phyloP scores from a whole-genome alignment of 768 basidiomycete genomes.

The Auriculariales sp. region DNA sequence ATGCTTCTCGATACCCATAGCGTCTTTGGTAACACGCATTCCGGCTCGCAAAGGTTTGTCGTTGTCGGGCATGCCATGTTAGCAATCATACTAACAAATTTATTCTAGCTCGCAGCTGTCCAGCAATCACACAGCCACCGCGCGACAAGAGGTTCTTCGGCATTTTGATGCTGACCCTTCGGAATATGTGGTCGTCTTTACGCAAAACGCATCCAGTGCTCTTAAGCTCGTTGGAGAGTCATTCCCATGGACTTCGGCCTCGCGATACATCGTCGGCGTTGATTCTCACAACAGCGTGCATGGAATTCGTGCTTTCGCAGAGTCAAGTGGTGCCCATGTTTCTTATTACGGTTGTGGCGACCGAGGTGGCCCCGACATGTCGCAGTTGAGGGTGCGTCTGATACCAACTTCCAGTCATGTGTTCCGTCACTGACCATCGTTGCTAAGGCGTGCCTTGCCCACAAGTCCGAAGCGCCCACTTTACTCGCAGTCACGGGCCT shows the following conservation, averaged over 20 bases:
- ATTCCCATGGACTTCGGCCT: slow-evolving; percentile 48
- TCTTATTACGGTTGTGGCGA: slow-evolving; percentile 51
- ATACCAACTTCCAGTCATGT: background rate
- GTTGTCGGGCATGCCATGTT: too few species aligned
- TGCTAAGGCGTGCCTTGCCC: slow-evolving; percentile 7
- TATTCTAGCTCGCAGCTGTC: slow-evolving; percentile 52
- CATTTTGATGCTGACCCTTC: slow-evolving; percentile 66
- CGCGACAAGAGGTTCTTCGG: slow-evolving; percentile 54
- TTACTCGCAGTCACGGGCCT: slow-evolving; percentile 67
- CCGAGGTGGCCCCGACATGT: slow-evolving; percentile 49
- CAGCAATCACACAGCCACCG: slow-evolving; percentile 47
- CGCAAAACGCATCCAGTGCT: slow-evolving; percentile 64
- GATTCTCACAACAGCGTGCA: slow-evolving; percentile 82
- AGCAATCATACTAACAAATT: too few species aligned
- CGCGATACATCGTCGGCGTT: slow-evolving; percentile 48
- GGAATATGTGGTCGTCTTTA: slow-evolving; percentile 64
- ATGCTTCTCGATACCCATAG: slow-evolving; percentile 38
- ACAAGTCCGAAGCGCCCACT: slow-evolving; percentile 27
- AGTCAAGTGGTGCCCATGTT: slow-evolving; percentile 37
- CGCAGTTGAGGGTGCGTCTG: slow-evolving; percentile 40
- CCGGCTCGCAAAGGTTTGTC: too few species aligned
- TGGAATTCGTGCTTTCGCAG: slow-evolving; percentile 63
- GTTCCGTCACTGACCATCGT: background rate
- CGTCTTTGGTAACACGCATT: slow-evolving; percentile 70
- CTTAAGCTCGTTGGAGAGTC: slow-evolving; percentile 74